Conservation (phyloP, 2,329 filamentous ascomycete species). For the Stromatinia cepivora region DNA sequence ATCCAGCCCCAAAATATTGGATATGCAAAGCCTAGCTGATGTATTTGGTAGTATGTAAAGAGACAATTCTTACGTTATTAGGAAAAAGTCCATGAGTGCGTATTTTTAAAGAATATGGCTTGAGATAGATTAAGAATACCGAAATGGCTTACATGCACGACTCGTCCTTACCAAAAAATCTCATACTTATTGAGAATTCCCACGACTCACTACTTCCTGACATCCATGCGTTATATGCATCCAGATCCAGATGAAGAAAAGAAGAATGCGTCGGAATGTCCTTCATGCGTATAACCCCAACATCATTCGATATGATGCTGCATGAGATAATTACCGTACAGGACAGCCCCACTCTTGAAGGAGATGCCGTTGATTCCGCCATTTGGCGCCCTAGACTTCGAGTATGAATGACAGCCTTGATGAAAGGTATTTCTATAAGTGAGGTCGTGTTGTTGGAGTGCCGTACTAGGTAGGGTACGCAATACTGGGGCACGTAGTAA, state of each 20-base stretch:
- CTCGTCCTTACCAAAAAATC: not conserved
- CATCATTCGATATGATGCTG: conserved; percentile 10
- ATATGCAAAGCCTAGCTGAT: not conserved
- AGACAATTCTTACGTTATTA: not conserved
- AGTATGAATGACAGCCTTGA: not conserved
- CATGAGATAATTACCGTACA: conserved; percentile 2
- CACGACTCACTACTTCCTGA: not conserved
- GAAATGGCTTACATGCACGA: conserved; percentile 2
- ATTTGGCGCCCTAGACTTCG: not conserved
- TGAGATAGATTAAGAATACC: not conserved
- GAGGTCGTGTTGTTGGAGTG: not conserved
- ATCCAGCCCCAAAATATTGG: not conserved
- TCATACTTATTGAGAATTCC: not conserved
- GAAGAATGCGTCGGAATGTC: not conserved
- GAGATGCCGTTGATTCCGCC: not conserved
- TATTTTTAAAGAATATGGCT: not conserved
- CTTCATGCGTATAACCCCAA: not conserved
- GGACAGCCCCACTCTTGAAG: not conserved
- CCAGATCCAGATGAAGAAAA: not conserved
- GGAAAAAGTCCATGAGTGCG: not conserved
- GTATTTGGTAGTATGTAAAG: not conserved
- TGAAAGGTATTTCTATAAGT: not conserved
- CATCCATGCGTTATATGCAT: not conserved
- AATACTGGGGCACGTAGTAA: not conserved
- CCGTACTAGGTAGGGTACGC: not conserved